Percentiles rank a stretch among this genome's conserved stretches.
phyloP scores from a whole-genome alignment of 2,329 filamentous ascomycete genomes.

The Hymenoscyphus linearis region DNA sequence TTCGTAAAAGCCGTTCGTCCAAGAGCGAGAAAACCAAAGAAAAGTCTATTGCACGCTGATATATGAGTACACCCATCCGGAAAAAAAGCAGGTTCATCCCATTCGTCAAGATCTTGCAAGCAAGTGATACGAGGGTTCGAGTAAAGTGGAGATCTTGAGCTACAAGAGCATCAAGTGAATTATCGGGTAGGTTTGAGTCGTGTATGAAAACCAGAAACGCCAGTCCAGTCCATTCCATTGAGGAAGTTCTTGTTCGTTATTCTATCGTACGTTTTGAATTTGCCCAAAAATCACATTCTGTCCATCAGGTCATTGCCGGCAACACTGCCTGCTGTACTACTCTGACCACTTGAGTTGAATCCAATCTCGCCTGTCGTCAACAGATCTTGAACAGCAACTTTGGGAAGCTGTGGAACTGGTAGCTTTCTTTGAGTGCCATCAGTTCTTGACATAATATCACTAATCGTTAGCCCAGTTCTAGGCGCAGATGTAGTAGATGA shows the following conservation, averaged over 20 bases:
- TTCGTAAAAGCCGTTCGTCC: not conserved
- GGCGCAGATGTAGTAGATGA: slow-evolving; percentile 40
- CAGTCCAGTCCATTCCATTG: slow-evolving; percentile 7
- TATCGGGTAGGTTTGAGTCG: not conserved
- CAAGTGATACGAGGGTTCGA: slow-evolving; percentile 1
- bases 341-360: slow-evolving; percentile 67
- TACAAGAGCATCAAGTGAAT: not conserved
- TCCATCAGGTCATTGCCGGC: slow-evolving; percentile 66
- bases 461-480: slow-evolving; percentile 70
- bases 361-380: slow-evolving; percentile 55
- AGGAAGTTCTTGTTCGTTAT: slow-evolving; percentile 12
- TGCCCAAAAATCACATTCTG: slow-evolving; percentile 35
- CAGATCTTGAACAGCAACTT: slow-evolving; percentile 82
- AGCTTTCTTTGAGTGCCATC: slow-evolving; percentile 87
- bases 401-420: slow-evolving; percentile 84
- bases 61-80: slow-evolving; percentile 20
- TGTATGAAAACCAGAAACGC: not conserved
- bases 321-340: slow-evolving; percentile 72
- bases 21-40: slow-evolving; percentile 2
- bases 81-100: slow-evolving; percentile 5
- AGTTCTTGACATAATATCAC: slow-evolving; percentile 85
- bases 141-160: slow-evolving; percentile 10
- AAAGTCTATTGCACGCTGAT: slow-evolving; percentile 25
- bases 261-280: slow-evolving; percentile 1
- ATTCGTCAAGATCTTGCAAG: not conserved